Evolutionary conservation across 345 rosid genomes (phyloP).

Genomic region (Linum tenue): DNA sequence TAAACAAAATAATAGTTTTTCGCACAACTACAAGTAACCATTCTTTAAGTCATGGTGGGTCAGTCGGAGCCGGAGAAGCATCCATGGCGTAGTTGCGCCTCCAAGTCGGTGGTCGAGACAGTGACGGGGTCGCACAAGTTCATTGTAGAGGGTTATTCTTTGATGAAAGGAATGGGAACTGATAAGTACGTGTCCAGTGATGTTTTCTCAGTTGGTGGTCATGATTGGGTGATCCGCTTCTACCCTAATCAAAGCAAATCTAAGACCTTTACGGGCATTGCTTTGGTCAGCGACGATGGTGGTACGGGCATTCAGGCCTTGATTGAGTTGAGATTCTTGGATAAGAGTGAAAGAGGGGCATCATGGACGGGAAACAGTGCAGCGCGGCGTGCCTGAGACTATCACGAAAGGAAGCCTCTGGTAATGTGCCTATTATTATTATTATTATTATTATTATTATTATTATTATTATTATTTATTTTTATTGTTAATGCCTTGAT

Average conservation of each 20-base stretch:
- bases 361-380: slow-evolving; percentile 48
- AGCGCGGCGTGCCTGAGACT: slow-evolving; percentile 57
- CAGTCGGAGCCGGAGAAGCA: slow-evolving; percentile 25
- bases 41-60: slow-evolving; percentile 27
- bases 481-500: background rate
- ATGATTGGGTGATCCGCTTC: slow-evolving; percentile 85
- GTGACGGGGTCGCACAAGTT: slow-evolving; percentile 79
- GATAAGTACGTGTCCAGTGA: slow-evolving; percentile 80
- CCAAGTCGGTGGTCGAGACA: slow-evolving; percentile 61
- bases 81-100: slow-evolving; percentile 18
- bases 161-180: slow-evolving; percentile 74
- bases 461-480: background rate
- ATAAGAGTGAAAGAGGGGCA: slow-evolving; percentile 91
- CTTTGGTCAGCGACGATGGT: slow-evolving; percentile 56
- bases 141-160: slow-evolving; percentile 64
- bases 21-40: too few relatives aligned
- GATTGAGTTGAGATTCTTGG: slow-evolving; percentile 73
- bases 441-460: background rate
- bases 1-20: too few relatives aligned
- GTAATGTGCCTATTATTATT: slow-evolving; percentile 24
- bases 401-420: slow-evolving; percentile 95
- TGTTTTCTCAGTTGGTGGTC: slow-evolving; percentile 78
- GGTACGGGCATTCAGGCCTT: slow-evolving; percentile 83
- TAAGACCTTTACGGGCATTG: slow-evolving; percentile 75
- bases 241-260: slow-evolving; percentile 88